Percentiles rank a stretch among this genome's conserved stretches.
Conservation (phyloP, 305 asterid species). For the Plantago coronopus region DNA sequence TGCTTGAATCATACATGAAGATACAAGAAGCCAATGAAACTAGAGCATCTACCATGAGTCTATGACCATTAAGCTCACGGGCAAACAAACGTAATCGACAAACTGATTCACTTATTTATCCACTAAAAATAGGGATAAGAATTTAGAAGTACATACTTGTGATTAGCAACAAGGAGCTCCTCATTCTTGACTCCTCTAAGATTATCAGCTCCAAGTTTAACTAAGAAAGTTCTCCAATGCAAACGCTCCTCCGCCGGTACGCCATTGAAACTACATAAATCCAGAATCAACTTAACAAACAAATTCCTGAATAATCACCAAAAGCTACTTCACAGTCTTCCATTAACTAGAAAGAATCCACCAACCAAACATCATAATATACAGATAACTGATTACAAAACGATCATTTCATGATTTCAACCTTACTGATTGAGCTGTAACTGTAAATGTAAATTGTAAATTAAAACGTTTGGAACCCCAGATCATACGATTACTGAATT, state of each 20-base stretch:
- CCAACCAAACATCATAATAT: background rate
- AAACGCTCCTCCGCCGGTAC: constrained; percentile 97
- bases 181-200: constrained; percentile 88
- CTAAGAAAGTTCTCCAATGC: constrained; percentile 94
- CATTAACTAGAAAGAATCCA: background rate
- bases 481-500: background rate
- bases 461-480: background rate
- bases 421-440: background rate
- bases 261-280: constrained; percentile 69
- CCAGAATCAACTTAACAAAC: constrained; percentile 14
- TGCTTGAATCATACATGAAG: too few species aligned
- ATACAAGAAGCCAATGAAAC: too few species aligned
- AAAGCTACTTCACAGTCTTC: background rate
- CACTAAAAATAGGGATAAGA: too few species aligned
- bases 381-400: too few species aligned
- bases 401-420: background rate
- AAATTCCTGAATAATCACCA: background rate
- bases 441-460: background rate
- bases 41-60: too few species aligned
- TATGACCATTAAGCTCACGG: too few species aligned
- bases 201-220: constrained; percentile 88
- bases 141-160: constrained; percentile 50
- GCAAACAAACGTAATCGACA: too few species aligned
- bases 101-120: too few species aligned
- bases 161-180: constrained; percentile 93